These are phyloP conservation scores for Sarocladium strictum DNA, from an alignment of 2,329 filamentous ascomycete species.

Conservation along the genomic window DNA sequence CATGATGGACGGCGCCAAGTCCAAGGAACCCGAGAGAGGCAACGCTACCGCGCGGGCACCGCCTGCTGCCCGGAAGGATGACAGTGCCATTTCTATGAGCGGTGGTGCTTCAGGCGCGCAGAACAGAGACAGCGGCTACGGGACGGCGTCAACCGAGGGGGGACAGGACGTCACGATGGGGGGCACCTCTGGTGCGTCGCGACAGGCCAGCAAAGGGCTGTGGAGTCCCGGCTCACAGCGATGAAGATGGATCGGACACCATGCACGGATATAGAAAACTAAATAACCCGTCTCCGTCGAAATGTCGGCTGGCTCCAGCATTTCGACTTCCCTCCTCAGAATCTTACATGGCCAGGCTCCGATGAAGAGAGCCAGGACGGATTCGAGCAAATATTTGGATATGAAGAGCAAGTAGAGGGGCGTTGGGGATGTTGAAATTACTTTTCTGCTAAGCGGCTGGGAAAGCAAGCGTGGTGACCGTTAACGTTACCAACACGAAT, in stretches of 20 bases:
- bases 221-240: constrained; percentile 39
- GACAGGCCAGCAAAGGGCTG: constrained; percentile 54
- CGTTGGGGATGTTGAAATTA: not conserved
- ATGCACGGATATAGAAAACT: not conserved
- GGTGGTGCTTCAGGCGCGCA: constrained; percentile 13
- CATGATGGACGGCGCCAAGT: constrained; percentile 56
- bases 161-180: constrained; percentile 43
- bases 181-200: constrained; percentile 40
- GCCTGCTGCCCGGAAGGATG: constrained; percentile 30
- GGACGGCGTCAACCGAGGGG: constrained; percentile 30
- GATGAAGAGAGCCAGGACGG: not conserved
- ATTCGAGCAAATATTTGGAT: not conserved
- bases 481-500: not conserved
- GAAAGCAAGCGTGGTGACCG: constrained; percentile 4
- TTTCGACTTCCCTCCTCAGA: not conserved
- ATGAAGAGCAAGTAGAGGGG: not conserved
- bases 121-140: constrained; percentile 41
- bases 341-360: no score
- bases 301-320: not conserved
- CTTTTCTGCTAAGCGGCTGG: not conserved
- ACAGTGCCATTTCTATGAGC: constrained; percentile 37
- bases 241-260: not conserved
- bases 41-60: constrained; percentile 16
- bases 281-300: not conserved
- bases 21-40: constrained; percentile 39